Percentiles rank a stretch among this genome's conserved stretches.
Conservation (phyloP, 139 green algal species). For the Chlamydomonas eustigma region DNA sequence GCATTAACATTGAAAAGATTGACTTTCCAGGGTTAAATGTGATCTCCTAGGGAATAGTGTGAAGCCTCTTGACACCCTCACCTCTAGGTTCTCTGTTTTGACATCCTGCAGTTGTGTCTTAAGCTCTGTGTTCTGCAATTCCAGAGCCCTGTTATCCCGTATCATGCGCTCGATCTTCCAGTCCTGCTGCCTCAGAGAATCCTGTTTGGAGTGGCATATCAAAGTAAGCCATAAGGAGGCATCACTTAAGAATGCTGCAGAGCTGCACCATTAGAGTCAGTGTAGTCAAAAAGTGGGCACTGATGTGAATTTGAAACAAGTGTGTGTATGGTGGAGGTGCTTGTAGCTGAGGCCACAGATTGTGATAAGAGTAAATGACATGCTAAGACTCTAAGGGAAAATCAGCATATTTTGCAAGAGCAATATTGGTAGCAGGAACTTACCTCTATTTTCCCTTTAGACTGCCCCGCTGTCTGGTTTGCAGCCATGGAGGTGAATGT, state of each 20-base stretch:
- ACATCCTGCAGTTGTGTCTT: conserved; percentile 38
- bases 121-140: conserved; percentile 47
- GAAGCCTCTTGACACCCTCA: too few relatives aligned
- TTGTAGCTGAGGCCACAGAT: too few relatives aligned
- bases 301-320: too few relatives aligned
- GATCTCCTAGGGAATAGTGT: background rate
- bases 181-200: conserved; percentile 46
- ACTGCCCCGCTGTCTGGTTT: conserved; percentile 3
- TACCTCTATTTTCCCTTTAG: background rate
- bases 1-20: background rate
- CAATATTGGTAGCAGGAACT: too few relatives aligned
- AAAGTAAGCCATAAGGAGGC: background rate
- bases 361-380: too few relatives aligned
- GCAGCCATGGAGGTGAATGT: conserved; percentile 1
- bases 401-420: too few relatives aligned
- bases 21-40: background rate
- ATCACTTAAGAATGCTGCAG: too few relatives aligned
- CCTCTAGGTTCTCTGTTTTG: conserved; percentile 59
- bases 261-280: too few relatives aligned
- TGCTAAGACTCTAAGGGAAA: too few relatives aligned
- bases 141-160: conserved; percentile 50
- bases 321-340: too few relatives aligned
- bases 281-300: too few relatives aligned
- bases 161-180: conserved; percentile 61
- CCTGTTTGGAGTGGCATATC: conserved; percentile 13